Evolutionary conservation across 208 protist species (phyloP), one percentile per base, ranked within the genome.

Genomic region (Borovskyia barvae): DNA sequence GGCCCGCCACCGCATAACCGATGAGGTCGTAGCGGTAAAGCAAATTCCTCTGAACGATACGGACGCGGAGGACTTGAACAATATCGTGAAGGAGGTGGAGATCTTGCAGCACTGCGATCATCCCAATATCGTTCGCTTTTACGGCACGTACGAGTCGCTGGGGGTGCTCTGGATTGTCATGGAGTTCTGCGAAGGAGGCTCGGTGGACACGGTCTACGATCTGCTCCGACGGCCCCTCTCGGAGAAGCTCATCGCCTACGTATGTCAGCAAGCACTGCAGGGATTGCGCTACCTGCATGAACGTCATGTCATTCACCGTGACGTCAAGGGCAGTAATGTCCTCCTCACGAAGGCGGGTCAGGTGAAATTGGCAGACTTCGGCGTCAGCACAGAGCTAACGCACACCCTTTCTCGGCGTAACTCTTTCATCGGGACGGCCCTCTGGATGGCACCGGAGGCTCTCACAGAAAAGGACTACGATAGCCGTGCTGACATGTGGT

Each of bases 401-500:
- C 75, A 93, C 63, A 91, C 87, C 24, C 58, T 95, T 48, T 93
- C 85, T 17, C 73, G 84, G 9, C 80, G 92, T 28, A 95, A 97
- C 72, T 90, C 89, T 5, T 97, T 93, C 68, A 85, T 89, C 25
- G 92, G 92, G 24, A 97, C 92, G 28, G 65, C 91, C 24, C 80
- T 93, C 42, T 98, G 94, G 93, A 97, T 97, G 91, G 93, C 93
- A 5, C 95, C 92, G 19, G 90, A 96, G 75, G 82, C 80, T 11
- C 93, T 97, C 65, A 73, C 81, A 22, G 90, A 97, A 62, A 80
- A 74, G 12, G 81, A 93, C 48, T 98, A 98, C 71, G 90, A 97
- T 61, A 82, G 85, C 53, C 82, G 80, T 45, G 96, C 95, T 4
- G 97, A 99, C 52, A 79, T 98, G 22, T 99, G 96, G 96, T 97